Evolutionary conservation across 2,329 filamentous ascomycete species (phyloP), one percentile per base, ranked within the genome.

Genomic region (Fusarium sublunatum): DNA sequence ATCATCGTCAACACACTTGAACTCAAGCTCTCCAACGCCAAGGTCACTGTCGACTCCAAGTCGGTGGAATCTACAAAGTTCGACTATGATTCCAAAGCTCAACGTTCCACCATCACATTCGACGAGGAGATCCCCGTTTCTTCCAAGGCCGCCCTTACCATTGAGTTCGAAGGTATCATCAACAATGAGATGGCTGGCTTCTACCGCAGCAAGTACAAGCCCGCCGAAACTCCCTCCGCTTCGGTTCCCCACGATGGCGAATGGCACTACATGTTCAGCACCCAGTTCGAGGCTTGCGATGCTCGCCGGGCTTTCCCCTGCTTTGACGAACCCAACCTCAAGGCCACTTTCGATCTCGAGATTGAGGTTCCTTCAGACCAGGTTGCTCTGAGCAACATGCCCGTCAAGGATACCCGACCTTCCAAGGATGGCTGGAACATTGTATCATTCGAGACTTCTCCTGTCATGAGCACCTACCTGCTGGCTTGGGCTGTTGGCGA

Each of bases 241-340:
- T 93, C 91, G 11, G 93, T 96, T 2, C 91, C 93, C 26, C 90
- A 84, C 72, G 92, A 89, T 64, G 82, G 83, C 42, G 83, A 88
- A 70, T 86, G 83, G 73, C 85, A 87, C 75, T 85, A 86, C 74
- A 93, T 94, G 91, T 82, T 97, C 77, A 96, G 92, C 81, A 99
- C 95, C 44, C 95, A 99, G 76, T 99, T 99, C 74, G 95, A 99
- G 82, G 90, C 93, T 41, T 97, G 93, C 73, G 95, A 99, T 78
- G 95, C 95, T 61, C 90, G 95, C 65, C 86, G 93, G 67, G 94
- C 95, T 8, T 97, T 99, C 79, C 95, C 95, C 43, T 99, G 95
- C 81, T 98, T 98, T 73, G 95, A 99, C 74, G 95, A 99, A 80
- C 95, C 95, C 38, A 97, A 96, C 72, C 85, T 98, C 65, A 99